These are phyloP conservation scores for Candida piceae DNA, from an alignment of 805 yeast species.

Conservation along the genomic window DNA sequence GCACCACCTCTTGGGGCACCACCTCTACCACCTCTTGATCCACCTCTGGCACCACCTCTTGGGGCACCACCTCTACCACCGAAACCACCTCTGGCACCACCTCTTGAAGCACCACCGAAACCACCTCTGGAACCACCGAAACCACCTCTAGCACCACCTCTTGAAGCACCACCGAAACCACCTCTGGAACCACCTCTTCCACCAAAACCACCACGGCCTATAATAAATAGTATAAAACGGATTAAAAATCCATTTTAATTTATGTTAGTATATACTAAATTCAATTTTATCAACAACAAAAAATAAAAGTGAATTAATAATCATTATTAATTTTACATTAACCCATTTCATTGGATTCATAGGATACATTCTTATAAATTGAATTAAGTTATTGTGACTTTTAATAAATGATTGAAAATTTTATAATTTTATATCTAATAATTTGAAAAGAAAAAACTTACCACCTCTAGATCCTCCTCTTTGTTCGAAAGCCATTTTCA, in stretches of 20 bases:
- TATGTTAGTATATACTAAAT: slow-evolving; percentile 1
- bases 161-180: slow-evolving; percentile 42
- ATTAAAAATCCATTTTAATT: too few relatives aligned
- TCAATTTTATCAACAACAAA: too few relatives aligned
- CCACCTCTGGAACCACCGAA: slow-evolving; percentile 39
- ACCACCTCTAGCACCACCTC: slow-evolving; percentile 45
- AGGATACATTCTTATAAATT: too few relatives aligned
- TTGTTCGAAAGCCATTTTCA: slow-evolving; percentile 53
- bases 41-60: slow-evolving; percentile 51
- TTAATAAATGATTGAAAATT: too few relatives aligned
- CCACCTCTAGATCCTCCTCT: slow-evolving; percentile 49
- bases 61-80: slow-evolving; percentile 46
- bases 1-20: slow-evolving; percentile 73
- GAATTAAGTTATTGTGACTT: too few relatives aligned
- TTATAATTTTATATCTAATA: background rate
- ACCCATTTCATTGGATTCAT: too few relatives aligned
- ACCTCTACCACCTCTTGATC: slow-evolving; percentile 56
- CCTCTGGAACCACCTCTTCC: slow-evolving; percentile 39
- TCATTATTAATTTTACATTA: too few relatives aligned
- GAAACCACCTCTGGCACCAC: slow-evolving; percentile 49
- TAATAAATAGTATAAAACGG: too few relatives aligned
- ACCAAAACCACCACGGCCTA: slow-evolving; percentile 22
- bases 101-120: slow-evolving; percentile 41
- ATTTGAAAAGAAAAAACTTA: slow-evolving; percentile 3
- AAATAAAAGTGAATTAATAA: too few relatives aligned